Evolutionary conservation across 257 asterid species (phyloP).

Genomic region (Plantago elongata): DNA sequence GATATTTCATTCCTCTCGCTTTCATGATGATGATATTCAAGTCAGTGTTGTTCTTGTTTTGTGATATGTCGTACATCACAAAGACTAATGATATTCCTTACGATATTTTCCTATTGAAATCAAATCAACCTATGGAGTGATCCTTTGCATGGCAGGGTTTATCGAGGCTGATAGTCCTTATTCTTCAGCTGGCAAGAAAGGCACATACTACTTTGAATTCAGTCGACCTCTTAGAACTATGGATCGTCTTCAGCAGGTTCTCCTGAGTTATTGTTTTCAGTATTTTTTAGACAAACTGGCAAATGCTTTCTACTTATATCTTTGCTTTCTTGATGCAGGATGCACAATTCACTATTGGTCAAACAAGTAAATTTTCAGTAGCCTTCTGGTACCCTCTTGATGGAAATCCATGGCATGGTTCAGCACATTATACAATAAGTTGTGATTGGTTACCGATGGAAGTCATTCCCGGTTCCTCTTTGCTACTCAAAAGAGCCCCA

Average conservation of each 20-base stretch:
- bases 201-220: conserved; percentile 75
- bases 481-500: conserved; percentile 29
- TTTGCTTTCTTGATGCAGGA: conserved; percentile 38
- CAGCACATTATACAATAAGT: conserved; percentile 62
- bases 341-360: conserved; percentile 66
- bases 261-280: neutral
- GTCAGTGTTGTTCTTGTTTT: neutral
- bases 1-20: too few species aligned
- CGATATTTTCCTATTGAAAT: neutral
- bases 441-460: conserved; percentile 74
- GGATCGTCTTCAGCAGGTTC: conserved; percentile 88
- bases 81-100: neutral
- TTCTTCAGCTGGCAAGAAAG: conserved; percentile 54
- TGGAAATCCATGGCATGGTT: conserved; percentile 77
- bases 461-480: conserved; percentile 35
- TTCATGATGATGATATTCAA: neutral
- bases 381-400: conserved; percentile 71
- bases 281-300: too few species aligned
- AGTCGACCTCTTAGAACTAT: conserved; percentile 75
- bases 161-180: conserved; percentile 74
- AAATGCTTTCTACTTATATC: too few species aligned
- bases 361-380: conserved; percentile 62
- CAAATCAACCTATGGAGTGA: neutral
- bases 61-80: neutral
- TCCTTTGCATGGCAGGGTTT: conserved; percentile 39